Base-by-base conservation (phyloP, 2,329 filamentous ascomycete species). In the Biscogniauxia sp. region DNA sequence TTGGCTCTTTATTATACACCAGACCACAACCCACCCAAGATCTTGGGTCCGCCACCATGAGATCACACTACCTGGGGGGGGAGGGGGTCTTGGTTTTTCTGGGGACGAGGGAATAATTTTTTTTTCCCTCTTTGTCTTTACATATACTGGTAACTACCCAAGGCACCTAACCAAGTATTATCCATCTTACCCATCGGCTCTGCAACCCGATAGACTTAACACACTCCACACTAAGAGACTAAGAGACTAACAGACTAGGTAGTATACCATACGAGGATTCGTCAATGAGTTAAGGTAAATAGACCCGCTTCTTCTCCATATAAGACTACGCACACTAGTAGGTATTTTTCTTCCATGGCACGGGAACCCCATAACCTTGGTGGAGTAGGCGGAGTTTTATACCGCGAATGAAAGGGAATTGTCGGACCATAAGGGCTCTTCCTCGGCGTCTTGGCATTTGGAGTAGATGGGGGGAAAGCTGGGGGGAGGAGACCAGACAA, bases 391-490 rank as follows among this genome's bases (percentile, higher is more conserved):
- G 49, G 53, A 55, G 49, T 55, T 52, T 53, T 57, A 55, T 50
- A 45, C 19, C 26, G 13, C 51, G 54, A 52, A 26, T n/a, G 49
- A 45, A 45, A 17, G 6, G 37, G 60, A 50, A 50, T 63, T 57
- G 58, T 57, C 59, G 60, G 63, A 56, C 52, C 32, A 32, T 58
- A 59, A 64, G 66, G 68, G 67, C 63, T 67, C 60, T 69, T 68
- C 65, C 54, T 70, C 68, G 66, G 68, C 63, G 66, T 59, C 66
- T 69, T 70, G 66, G 68, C 67, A 58, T 45, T 62, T 66, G 62
- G 64, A 60, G 64, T 64, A 66, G 50, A 59, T 52, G 55, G 51
- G 20, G 59, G 53, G 50, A 45, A 45, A 45, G 15, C 17, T 45
- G 37, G 37, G 15, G 15, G 17, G 37, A 17, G 28, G 15, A 45